Evolutionary conservation across 75 land plant genomes (phyloP).

Genomic region (Pinus albicaulis): DNA sequence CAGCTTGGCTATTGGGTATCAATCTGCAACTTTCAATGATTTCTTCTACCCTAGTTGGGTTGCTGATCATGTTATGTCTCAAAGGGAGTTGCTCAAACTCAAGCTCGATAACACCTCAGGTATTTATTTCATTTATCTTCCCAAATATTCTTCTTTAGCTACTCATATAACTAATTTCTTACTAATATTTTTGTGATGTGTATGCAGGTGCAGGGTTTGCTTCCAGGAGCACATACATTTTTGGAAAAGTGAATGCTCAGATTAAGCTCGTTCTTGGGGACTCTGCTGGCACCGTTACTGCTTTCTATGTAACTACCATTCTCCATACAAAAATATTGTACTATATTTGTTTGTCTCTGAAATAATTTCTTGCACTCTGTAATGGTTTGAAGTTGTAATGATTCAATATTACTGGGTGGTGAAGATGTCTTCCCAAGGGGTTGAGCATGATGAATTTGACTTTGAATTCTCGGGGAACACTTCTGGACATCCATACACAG

Average conservation of each 20-base stretch:
- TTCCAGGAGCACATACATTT: conserved; percentile 64
- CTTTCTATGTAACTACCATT: no score
- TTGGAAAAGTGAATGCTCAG: conserved; percentile 48
- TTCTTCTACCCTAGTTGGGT: conserved; percentile 61
- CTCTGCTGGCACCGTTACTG: no score
- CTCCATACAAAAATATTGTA: no score
- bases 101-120: conserved; percentile 64
- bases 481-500: conserved; percentile 33
- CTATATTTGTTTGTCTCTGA: no score
- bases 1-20: not conserved
- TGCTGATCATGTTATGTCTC: conserved; percentile 40
- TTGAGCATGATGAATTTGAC: conserved; percentile 23
- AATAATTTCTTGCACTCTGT: no score
- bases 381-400: no score
- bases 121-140: not conserved
- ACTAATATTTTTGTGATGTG: not conserved
- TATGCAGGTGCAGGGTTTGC: conserved; percentile 60
- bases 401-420: no score
- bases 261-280: conserved; percentile 44
- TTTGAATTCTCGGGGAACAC: conserved; percentile 47
- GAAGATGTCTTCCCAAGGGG: conserved; percentile 30
- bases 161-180: no score
- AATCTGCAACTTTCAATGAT: conserved; percentile 33
- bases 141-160: no score
- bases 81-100: conserved; percentile 55